Conservation (phyloP, 257 asterid species). For the Penstemon davidsonii region DNA sequence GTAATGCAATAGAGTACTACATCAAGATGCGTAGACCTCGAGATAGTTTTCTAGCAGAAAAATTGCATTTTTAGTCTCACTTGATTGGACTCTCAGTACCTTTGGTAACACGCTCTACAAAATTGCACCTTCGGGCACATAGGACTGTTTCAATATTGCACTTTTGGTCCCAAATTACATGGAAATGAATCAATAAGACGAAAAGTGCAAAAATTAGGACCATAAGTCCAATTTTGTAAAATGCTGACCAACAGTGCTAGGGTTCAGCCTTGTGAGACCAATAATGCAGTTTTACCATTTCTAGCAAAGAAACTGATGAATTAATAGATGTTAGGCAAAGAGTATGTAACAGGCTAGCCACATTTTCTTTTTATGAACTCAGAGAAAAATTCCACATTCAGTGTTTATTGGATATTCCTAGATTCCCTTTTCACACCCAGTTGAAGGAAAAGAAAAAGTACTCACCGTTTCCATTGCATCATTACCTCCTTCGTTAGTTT, state of each 20-base stretch:
- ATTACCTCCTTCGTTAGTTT: conserved; percentile 34
- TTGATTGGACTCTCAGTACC: too few species aligned
- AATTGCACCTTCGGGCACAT: too few species aligned
- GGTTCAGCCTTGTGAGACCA: too few species aligned
- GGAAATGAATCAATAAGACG: too few species aligned
- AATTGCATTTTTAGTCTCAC: too few species aligned
- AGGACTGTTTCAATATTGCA: too few species aligned
- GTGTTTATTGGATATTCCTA: conserved; percentile 14
- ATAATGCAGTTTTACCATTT: too few species aligned
- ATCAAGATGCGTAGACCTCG: neutral
- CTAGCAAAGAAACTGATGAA: neutral
- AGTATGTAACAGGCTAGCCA: neutral
- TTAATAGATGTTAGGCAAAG: neutral
- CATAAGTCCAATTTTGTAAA: too few species aligned
- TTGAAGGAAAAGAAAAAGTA: conserved; percentile 26
- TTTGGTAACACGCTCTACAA: too few species aligned
- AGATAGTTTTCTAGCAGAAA: neutral
- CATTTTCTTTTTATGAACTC: neutral
- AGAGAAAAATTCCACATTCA: neutral
- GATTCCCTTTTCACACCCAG: conserved; percentile 2
- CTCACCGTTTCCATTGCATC: conserved; percentile 48
- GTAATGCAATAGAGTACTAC: conserved; percentile 5
- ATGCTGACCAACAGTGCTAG: too few species aligned
- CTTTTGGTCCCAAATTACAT: too few species aligned
- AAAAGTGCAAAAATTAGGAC: too few species aligned